A percentile compares a stretch with the other conserved stretches of the same genome.
phyloP scores from a whole-genome alignment of 2,329 filamentous ascomycete genomes.

The Coleophoma crateriformis region DNA sequence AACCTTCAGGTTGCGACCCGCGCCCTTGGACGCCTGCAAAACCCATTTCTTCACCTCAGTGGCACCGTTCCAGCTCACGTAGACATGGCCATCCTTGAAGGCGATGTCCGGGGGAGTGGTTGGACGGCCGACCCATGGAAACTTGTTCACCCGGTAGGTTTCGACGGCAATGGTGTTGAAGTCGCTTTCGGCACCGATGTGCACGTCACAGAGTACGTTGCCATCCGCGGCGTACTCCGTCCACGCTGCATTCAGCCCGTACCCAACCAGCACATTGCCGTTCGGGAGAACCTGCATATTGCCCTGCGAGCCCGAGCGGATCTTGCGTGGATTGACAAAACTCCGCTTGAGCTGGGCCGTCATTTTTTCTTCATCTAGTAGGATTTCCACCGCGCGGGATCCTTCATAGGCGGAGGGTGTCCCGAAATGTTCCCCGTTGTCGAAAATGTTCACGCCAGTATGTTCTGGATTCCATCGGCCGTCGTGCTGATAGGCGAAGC shows the following conservation, averaged over 20 bases:
- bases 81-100: constrained; percentile 19
- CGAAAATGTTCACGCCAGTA: constrained; percentile 18
- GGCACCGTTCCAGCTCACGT: constrained; percentile 48
- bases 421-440: constrained; percentile 8
- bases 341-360: constrained; percentile 3
- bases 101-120: constrained; percentile 24
- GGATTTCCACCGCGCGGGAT: constrained; percentile 6
- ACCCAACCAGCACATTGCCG: constrained; percentile 11
- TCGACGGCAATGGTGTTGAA: constrained; percentile 21
- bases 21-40: neutral
- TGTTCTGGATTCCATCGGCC: constrained; percentile 37
- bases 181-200: neutral
- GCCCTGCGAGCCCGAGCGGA: constrained; percentile 12
- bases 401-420: neutral
- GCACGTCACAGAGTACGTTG: constrained; percentile 25
- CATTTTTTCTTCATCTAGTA: constrained; percentile 8
- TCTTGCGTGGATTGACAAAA: constrained; percentile 9
- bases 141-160: constrained; percentile 29
- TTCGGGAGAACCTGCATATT: constrained; percentile 10
- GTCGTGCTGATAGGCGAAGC: constrained; percentile 46
- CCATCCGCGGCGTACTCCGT: constrained; percentile 17
- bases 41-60: constrained; percentile 38
- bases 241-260: constrained; percentile 6
- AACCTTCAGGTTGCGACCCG: too few species aligned
- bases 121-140: constrained; percentile 28